Evolutionary conservation across 306 rosid genomes (phyloP), one percentile per base, ranked within the genome.

Genomic region (Abrus precatorius): DNA sequence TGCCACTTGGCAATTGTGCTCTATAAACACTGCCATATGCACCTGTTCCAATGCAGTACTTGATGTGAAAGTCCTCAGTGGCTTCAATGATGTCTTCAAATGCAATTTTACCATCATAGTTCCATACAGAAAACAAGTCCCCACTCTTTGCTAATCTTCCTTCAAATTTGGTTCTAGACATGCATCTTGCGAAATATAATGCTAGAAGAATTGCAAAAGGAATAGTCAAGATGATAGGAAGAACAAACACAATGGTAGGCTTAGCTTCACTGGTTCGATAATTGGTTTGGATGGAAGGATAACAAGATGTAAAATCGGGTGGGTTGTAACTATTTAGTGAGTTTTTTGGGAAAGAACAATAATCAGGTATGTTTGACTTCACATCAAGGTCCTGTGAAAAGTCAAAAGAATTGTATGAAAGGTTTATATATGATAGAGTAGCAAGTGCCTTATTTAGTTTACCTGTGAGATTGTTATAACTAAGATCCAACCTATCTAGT

Each of bases 81-180:
- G 79, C 79, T 30, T 60, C 10, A 60, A 75, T 75, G 20, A 75
- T 76, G 55, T 60, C 79, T 30, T 59, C 69, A 44, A 59, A 59
- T 30, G 69, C 79, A 59, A 74, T 60, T 40, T 73, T 73, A 2
- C 78, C 54, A 6, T 73, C 66, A 14, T 38, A 73, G 43, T 73
- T 56, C 55, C 66, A 73, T 55, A 73, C 11, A n/a, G 54, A 55
- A 41, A 73, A 73, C 7, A 73, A 27, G 43, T 74, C 30, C 11
- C 67, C 68, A 20, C 44, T 60, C 34, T 44, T 57, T 27, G 56
- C 0, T 11, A 4, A 12, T 43, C 1, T 13, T 74, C 32, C 30
- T 11, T 43, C 32, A 30, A 7, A 4, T 60, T 60, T 59, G 9
- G 6, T 13, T 20, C 32, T 59, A 13, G 0, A 9, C 9, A 0